Base-by-base conservation (phyloP, 306 rosid species). In the Begonia masoniana region DNA sequence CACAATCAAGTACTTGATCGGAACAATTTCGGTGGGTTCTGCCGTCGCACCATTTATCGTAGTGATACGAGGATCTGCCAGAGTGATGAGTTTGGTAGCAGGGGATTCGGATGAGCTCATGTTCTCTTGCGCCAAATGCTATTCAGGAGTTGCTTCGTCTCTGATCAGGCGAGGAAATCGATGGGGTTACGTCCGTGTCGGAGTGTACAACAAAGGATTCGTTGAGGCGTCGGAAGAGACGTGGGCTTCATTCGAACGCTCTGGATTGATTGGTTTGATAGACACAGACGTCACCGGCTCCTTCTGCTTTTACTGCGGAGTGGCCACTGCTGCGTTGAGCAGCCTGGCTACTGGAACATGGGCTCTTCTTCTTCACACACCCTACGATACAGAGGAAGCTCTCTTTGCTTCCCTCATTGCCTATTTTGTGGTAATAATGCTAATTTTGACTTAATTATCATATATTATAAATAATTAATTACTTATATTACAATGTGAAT, bases 171-270 rank as follows among this genome's bases (percentile, higher is more conserved):
- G 59, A 10, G 85, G 93, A 52, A 84, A 82, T 24, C 53, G 86
- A 26, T 88, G 97, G 97, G 95, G 88, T 23, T 88, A 84, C 21
- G 97, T 88, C 47, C 75, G 75, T 5, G 76, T 84, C 10, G 88
- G 95, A 10, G 82, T 51, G 43, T 68, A 69, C 58, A 70, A 76
- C 65, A 82, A 82, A 68, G 88, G 84, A 7, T 65, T 88, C 70
- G 73, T 77, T 68, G 75, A 72, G 42, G 92, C 95, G 51, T 82
- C 93, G 13, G 35, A 43, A 15, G 88, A 84, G 71, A 67, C 72
- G 12, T 82, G 88, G 93, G 82, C 55, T 41, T 60, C 73, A 68
- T 79, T 88, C 71, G 43, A 10, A 36, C 68, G 67, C 15, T 76
- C 8, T 14, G 78, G 72, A 41, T 43, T 88, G 63, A 65, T 36